A percentile compares a stretch with the other conserved stretches of the same genome.
These are phyloP conservation scores for Beauveria caledonica DNA, from an alignment of 2,329 filamentous ascomycete species.

Conservation along the genomic window DNA sequence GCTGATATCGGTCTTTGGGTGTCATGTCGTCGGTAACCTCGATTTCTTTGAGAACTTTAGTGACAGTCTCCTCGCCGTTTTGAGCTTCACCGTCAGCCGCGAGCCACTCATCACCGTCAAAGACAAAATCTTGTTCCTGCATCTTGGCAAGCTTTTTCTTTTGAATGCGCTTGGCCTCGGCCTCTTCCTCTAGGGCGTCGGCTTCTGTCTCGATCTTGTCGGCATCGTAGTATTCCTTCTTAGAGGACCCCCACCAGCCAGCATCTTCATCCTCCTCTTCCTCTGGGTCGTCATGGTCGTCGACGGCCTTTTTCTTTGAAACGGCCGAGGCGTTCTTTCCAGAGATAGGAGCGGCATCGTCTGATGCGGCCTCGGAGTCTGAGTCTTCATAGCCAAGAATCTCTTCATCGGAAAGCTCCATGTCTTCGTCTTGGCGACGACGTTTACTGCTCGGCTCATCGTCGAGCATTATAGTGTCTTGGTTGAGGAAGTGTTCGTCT, in stretches of 20 bases:
- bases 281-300: constrained; percentile 44
- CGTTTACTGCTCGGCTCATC: constrained; percentile 74
- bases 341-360: constrained; percentile 35
- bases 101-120: constrained; percentile 83
- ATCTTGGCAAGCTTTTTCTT: constrained; percentile 85
- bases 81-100: constrained; percentile 44
- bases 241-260: constrained; percentile 79
- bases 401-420: constrained; percentile 57
- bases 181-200: constrained; percentile 81
- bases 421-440: constrained; percentile 59
- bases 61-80: constrained; percentile 56
- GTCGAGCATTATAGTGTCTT: constrained; percentile 79
- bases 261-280: constrained; percentile 43
- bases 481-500: constrained; percentile 83
- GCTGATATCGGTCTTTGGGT: constrained; percentile 62
- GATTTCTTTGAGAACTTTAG: constrained; percentile 76
- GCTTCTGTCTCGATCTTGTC: constrained; percentile 60
- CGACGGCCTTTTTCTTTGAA: constrained; percentile 29
- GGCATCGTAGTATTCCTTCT: constrained; percentile 86
- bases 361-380: constrained; percentile 29
- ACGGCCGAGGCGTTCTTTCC: constrained; percentile 17
- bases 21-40: constrained; percentile 75
- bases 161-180: constrained; percentile 78
- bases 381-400: constrained; percentile 41
- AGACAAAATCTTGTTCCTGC: constrained; percentile 86